Base-by-base conservation (phyloP, 768 basidiomycete species). In the Nevesoporus exiguus region DNA sequence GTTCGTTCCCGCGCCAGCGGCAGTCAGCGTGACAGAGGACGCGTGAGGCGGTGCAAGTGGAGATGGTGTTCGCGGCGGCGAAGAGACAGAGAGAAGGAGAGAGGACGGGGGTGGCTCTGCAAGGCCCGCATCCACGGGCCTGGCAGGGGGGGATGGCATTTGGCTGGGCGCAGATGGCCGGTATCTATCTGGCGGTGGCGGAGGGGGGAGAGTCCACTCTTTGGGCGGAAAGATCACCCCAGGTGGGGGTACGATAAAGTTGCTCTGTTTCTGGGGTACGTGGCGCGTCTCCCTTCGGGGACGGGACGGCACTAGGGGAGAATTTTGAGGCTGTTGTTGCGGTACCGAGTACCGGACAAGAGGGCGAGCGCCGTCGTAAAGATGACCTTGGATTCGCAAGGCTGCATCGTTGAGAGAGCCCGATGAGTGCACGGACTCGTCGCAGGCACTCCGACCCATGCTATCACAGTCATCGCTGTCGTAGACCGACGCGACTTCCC, bases 401-500 rank as follows among this genome's bases (percentile, higher is more conserved):
- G 48, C 59, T 21, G 61, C 39, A 39, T 56, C 53, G 37, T 59
- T 45, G 7, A 47, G 31, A 22, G 53, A 49, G 17, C 30, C 37
- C 15, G 60, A 42, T 11, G 45, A 45, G 13, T 51, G 51, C 46
- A 46, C 36, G 11, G 62, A 58, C 11, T 57, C 62, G 25, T 54
- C 25, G 45, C 54, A 65, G 47, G 19, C 50, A 39, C 66, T 69
- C 15, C 62, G 57, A 7, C 59, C 63, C 19, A 61, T 30, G 29
- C 60, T 69, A 42, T 57, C 60, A 55, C 67, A 61, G 51, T 65
- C 67, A 55, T 68, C 66, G 51, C 67, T 68, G 41, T 61, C 56
- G 49, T 68, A 68, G 24, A 63, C 56, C 30, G 66, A 68, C 19
- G 65, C 66, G 46, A 69, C 53, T 50, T 68, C 66, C 66, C 66